Conservation (phyloP, 1,139 yeast genomes). For the Geotrichum australiense region DNA sequence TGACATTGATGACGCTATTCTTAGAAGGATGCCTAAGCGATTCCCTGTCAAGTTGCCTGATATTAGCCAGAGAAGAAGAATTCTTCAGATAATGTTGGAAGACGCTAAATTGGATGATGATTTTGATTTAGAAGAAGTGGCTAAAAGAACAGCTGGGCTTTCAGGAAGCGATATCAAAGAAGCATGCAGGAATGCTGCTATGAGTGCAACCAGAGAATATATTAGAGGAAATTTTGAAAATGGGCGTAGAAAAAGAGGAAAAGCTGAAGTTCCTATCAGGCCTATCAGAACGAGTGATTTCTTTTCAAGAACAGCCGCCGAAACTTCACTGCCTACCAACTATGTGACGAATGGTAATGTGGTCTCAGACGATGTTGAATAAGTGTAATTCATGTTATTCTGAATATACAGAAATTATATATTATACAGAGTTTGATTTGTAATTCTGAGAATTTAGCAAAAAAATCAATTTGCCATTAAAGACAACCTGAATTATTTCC, state of each 20-base stretch:
- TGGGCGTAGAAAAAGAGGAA: slow-evolving; percentile 23
- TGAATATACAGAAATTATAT: neutral
- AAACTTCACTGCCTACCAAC: slow-evolving; percentile 25
- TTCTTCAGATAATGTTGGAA: slow-evolving; percentile 56
- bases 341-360: slow-evolving; percentile 16
- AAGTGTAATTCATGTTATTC: neutral
- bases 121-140: slow-evolving; percentile 59
- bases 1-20: slow-evolving; percentile 87
- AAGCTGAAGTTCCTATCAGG: slow-evolving; percentile 28
- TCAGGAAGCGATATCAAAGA: slow-evolving; percentile 93
- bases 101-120: slow-evolving; percentile 50
- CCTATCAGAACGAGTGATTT: slow-evolving; percentile 38
- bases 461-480: no score
- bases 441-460: no score
- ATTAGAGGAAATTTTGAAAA: slow-evolving; percentile 38
- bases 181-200: slow-evolving; percentile 87
- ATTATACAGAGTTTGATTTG: no score
- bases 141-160: slow-evolving; percentile 59
- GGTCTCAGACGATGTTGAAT: slow-evolving; percentile 9
- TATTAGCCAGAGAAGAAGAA: slow-evolving; percentile 58
- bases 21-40: slow-evolving; percentile 88
- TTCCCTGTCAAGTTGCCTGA: slow-evolving; percentile 76
- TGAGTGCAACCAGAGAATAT: slow-evolving; percentile 81
- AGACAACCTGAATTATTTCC: no score
- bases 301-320: slow-evolving; percentile 27